Conservation (phyloP, 2,329 filamentous ascomycete species). For the Aspergillus sp. region DNA sequence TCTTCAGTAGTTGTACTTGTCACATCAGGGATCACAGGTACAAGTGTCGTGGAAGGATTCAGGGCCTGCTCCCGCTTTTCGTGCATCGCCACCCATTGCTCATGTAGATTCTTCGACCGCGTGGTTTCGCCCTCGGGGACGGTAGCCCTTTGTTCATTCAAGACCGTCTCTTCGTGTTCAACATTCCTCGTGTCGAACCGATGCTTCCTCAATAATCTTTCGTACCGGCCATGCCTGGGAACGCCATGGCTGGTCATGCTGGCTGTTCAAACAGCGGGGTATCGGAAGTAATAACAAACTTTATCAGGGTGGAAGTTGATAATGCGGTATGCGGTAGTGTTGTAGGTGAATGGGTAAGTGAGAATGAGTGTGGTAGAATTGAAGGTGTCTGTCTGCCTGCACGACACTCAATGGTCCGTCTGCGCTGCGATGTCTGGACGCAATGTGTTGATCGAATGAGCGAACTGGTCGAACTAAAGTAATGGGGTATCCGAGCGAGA, state of each 20-base stretch:
- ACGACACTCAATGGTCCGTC: slow-evolving; percentile 10
- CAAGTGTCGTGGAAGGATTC: background rate
- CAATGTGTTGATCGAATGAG: background rate
- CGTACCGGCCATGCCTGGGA: slow-evolving; percentile 14
- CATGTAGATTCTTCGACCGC: slow-evolving; percentile 7
- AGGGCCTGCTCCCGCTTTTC: slow-evolving; percentile 8
- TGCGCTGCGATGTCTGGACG: background rate
- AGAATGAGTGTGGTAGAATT: slow-evolving; percentile 3
- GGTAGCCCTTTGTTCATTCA: background rate
- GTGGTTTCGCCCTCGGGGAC: background rate
- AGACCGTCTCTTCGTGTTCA: background rate
- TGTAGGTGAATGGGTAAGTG: background rate
- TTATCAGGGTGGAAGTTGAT: background rate
- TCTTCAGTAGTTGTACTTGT: background rate
- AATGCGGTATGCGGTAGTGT: background rate
- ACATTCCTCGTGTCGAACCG: slow-evolving; percentile 5
- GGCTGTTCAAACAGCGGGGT: background rate
- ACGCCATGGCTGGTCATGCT: slow-evolving; percentile 16
- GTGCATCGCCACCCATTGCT: background rate
- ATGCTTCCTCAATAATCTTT: slow-evolving; percentile 16
- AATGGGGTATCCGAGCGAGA: slow-evolving; percentile 6
- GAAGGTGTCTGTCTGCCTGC: slow-evolving; percentile 17
- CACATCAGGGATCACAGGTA: background rate
- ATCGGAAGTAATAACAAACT: background rate
- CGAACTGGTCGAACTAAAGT: background rate